A percentile compares a stretch with the other conserved stretches of the same genome.
Evolutionary conservation across 805 yeast species (phyloP).

Genomic region (Candida silvatica): DNA sequence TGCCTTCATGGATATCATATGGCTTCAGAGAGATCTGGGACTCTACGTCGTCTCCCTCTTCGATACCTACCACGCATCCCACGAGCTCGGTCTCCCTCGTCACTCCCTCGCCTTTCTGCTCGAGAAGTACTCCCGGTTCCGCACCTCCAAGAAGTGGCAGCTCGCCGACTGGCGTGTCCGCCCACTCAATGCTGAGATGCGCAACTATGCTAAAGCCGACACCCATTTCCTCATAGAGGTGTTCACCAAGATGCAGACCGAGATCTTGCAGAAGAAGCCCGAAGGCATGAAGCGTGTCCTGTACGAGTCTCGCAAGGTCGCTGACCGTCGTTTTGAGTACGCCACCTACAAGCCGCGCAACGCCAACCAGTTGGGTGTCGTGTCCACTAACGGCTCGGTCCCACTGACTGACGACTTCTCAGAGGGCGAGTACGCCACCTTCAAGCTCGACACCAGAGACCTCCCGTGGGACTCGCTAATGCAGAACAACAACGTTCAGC

Average conservation of each 20-base stretch:
- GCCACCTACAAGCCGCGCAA: slow-evolving; percentile 49
- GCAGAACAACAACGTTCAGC: slow-evolving; percentile 55
- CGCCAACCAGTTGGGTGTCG: slow-evolving; percentile 16
- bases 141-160: slow-evolving; percentile 90
- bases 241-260: slow-evolving; percentile 63
- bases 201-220: slow-evolving; percentile 85
- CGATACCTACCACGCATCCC: slow-evolving; percentile 90
- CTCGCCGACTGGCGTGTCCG: slow-evolving; percentile 94
- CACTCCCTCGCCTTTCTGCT: slow-evolving; percentile 79
- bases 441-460: slow-evolving; percentile 29
- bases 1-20: slow-evolving; percentile 90
- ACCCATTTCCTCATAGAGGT: slow-evolving; percentile 85
- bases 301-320: slow-evolving; percentile 68
- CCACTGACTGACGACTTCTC: slow-evolving; percentile 16
- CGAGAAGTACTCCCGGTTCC: slow-evolving; percentile 72
- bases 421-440: slow-evolving; percentile 29
- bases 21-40: slow-evolving; percentile 96
- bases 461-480: slow-evolving; percentile 61
- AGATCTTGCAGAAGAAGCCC: slow-evolving; percentile 41
- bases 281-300: slow-evolving; percentile 49
- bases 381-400: slow-evolving; percentile 21
- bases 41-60: slow-evolving; percentile 81
- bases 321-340: slow-evolving; percentile 75
- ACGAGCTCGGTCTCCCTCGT: slow-evolving; percentile 68
- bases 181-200: slow-evolving; percentile 71